Evolutionary conservation across 2,329 filamentous ascomycete genomes (phyloP).

Genomic region (Botrytis elliptica): DNA sequence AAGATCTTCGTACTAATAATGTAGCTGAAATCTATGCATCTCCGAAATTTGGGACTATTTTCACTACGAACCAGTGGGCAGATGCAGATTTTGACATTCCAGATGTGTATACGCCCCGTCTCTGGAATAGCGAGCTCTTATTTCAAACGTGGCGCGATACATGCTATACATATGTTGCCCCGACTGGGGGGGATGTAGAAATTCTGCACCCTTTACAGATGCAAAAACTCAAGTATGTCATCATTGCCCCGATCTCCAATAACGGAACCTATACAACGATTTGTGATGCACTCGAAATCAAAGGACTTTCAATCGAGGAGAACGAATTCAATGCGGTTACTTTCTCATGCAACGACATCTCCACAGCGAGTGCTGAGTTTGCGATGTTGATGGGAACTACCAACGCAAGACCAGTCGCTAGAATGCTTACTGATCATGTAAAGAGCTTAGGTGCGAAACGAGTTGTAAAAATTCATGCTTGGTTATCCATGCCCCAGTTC

Average conservation of each 20-base stretch:
- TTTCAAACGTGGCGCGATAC: not conserved
- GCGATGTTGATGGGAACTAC: not conserved
- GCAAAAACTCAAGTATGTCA: not conserved
- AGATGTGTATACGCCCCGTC: not conserved
- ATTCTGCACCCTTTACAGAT: not conserved
- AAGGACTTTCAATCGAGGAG: not conserved
- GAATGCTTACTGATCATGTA: not conserved
- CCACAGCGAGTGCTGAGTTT: not conserved
- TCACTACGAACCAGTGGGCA: not conserved
- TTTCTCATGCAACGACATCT: not conserved
- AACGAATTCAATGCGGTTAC: not conserved
- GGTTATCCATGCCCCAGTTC: not conserved
- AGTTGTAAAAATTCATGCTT: not conserved
- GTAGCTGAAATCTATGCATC: not conserved
- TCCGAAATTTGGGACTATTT: not conserved
- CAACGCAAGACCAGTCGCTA: not conserved
- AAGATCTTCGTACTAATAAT: not conserved
- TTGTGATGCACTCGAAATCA: not conserved
- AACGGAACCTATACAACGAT: not conserved
- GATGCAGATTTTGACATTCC: not conserved
- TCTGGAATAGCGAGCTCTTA: not conserved
- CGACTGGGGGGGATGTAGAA: not conserved
- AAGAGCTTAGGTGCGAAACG: not conserved
- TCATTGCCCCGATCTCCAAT: not conserved
- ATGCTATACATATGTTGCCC: not conserved